A percentile compares a stretch with the other conserved stretches of the same genome.
Conservation (phyloP, 306 rosid genomes). For the Benincasa hispida region DNA sequence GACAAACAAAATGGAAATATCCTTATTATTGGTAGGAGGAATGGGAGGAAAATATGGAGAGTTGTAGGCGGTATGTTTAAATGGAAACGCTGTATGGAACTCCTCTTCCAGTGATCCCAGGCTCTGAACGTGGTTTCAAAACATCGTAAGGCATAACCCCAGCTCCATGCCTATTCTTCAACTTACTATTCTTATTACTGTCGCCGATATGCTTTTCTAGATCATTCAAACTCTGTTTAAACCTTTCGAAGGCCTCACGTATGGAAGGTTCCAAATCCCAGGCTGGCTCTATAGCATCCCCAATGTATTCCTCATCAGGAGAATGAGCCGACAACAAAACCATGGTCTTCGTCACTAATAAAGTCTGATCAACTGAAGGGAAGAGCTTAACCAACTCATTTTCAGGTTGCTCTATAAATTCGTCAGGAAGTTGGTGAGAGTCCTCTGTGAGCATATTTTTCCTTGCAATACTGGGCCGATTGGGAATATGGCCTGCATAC, state of each 20-base stretch:
- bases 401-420: conserved; percentile 35
- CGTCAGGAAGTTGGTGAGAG: conserved; percentile 26
- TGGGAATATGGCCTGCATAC: conserved; percentile 54
- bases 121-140: conserved; percentile 52
- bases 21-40: too few species aligned
- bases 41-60: too few species aligned
- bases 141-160: conserved; percentile 63
- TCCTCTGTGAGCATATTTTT: conserved; percentile 50
- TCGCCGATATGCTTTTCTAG: conserved; percentile 36
- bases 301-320: conserved; percentile 70
- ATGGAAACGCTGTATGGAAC: conserved; percentile 76
- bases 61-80: neutral
- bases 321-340: conserved; percentile 55
- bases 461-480: conserved; percentile 52
- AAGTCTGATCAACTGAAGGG: conserved; percentile 55
- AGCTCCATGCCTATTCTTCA: conserved; percentile 68
- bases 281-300: conserved; percentile 39
- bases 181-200: conserved; percentile 23
- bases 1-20: too few species aligned
- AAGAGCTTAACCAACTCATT: conserved; percentile 17
- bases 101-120: conserved; percentile 59
- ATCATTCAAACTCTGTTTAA: conserved; percentile 23
- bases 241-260: conserved; percentile 31
- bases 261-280: conserved; percentile 46
- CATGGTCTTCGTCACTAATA: conserved; percentile 33